Percentiles rank a stretch among this genome's conserved stretches.
Conservation (phyloP, 176 grass and related monocot genomes). For the Oryza nivara region DNA sequence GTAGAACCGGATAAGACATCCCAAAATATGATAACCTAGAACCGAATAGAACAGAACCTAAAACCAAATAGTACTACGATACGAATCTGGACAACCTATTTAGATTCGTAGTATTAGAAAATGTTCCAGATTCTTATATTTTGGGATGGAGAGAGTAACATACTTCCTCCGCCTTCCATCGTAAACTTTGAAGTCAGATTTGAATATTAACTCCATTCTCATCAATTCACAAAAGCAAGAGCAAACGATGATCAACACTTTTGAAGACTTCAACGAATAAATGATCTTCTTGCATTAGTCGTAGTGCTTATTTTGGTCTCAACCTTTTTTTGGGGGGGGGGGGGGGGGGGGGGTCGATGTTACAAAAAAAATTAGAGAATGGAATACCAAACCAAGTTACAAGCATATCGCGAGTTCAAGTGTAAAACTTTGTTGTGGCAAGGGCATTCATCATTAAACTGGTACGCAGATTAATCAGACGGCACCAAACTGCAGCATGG, state of each 20-base stretch:
- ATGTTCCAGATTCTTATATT: too few relatives aligned
- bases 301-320: conserved; percentile 28
- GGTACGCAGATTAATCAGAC: conserved; percentile 25
- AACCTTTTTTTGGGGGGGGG: neutral
- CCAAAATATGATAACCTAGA: too few relatives aligned
- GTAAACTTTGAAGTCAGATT: too few relatives aligned
- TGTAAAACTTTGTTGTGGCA: neutral
- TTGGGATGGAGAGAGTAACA: too few relatives aligned
- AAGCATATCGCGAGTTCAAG: neutral
- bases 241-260: neutral
- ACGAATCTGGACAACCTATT: rapidly evolving
- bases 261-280: neutral
- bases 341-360: neutral
- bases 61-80: too few relatives aligned
- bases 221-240: neutral
- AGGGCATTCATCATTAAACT: conserved; percentile 7
- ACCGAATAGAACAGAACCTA: too few relatives aligned
- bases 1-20: too few relatives aligned
- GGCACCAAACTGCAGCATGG: neutral
- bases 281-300: neutral
- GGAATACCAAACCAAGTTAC: neutral
- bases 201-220: too few relatives aligned
- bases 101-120: too few relatives aligned
- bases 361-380: conserved; percentile 41
- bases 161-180: too few relatives aligned